Base-by-base conservation (phyloP, 805 yeast species). In the Candida methanosorbosa region DNA sequence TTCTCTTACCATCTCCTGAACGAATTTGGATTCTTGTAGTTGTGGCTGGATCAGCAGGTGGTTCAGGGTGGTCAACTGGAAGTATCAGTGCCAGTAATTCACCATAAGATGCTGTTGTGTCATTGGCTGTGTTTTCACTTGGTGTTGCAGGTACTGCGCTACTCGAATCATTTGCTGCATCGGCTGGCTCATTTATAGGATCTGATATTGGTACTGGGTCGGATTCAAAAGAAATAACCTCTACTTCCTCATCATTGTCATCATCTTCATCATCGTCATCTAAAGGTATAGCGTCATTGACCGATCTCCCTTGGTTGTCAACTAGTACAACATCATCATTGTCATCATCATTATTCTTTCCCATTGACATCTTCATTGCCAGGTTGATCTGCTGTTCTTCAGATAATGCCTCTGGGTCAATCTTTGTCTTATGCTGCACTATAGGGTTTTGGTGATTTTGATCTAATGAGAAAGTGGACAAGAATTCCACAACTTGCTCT, bases 1-100 rank as follows among this genome's bases (percentile, higher is more conserved):
- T 60, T 38, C 97, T 67, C 31, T 77, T 70, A n/a, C 97, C 97
- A 48, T 80, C 85, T 14, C 88, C 92, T 20, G 84, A 71, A 39
- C 96, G 68, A n/a, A 92, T 70, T 57, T 92, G 97, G 18, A 92
- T 72, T 47, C 96, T 66, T 0, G 96, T 84, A 6, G 67, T 61
- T 0, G 77, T 65, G 7, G 65, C 57, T 0, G 74, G 70, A 9
- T 70, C 78, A 4, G 38, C 27, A 5, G 58, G 52, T 3, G 63
- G 52, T 2, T 70, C 55, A 0, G 63, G 61, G 38, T 76, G 74
- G 29, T 66, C 68, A 2, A 50, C 45, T 0, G 88, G 66, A 21
- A 51, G 32, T 8, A 85, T 78, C 0, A 59, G 36, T 9, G 65
- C 68, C 38, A 81, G 68, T 5, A 61, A 58, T 40, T 75, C 76